A percentile compares a stretch with the other conserved stretches of the same genome.
phyloP scores from a whole-genome alignment of 1,284 basidiomycete genomes.

The Meira miltonrushii region DNA sequence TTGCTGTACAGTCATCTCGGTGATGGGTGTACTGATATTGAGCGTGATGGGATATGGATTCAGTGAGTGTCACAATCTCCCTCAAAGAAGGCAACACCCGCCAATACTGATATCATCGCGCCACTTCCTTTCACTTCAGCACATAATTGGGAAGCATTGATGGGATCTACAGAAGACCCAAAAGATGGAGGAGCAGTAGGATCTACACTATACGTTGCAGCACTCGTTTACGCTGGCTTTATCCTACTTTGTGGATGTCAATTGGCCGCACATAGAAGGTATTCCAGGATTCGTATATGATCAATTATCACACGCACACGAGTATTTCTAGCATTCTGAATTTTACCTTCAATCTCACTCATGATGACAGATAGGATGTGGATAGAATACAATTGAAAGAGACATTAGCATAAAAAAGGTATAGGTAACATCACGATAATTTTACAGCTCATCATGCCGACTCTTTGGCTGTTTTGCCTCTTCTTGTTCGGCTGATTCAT shows the following conservation, averaged over 20 bases:
- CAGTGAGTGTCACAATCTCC: background rate
- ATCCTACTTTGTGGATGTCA: constrained; percentile 58
- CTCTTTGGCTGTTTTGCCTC: constrained; percentile 2
- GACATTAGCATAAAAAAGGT: background rate
- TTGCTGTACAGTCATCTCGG: constrained; percentile 58
- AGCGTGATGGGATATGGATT: constrained; percentile 47
- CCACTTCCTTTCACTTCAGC: background rate
- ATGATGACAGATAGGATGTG: background rate
- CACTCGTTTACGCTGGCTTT: constrained; percentile 57
- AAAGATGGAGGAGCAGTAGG: constrained; percentile 55
- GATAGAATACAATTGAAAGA: constrained; percentile 1
- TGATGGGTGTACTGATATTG: constrained; percentile 59
- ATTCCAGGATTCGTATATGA: constrained; percentile 43
- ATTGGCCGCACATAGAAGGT: constrained; percentile 42
- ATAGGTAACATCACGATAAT: background rate
- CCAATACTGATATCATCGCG: background rate
- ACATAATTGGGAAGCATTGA: constrained; percentile 56
- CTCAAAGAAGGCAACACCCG: background rate
- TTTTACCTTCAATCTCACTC: background rate
- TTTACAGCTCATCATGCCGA: background rate
- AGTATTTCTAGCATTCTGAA: background rate
- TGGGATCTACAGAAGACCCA: constrained; percentile 56
- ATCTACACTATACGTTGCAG: constrained; percentile 57
- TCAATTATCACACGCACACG: background rate
- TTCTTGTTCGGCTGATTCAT: background rate